Conservation (phyloP, 1,284 basidiomycete genomes). For the Heliocybe sulcata region DNA sequence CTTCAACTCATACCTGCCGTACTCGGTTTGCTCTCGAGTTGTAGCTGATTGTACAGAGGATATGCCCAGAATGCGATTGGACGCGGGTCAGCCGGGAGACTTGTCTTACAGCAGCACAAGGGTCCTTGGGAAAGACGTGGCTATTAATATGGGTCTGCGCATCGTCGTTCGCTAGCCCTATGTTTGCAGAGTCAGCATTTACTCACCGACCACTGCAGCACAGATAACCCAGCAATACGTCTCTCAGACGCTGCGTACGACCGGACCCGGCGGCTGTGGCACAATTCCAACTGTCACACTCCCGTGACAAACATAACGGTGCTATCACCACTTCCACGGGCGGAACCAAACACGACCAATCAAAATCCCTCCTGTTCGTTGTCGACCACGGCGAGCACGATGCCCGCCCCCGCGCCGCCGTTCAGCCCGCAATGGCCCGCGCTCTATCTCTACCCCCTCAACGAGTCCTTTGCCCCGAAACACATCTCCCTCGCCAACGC, state of each 20-base stretch:
- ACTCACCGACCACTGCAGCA: too few species aligned
- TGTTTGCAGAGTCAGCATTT: neutral
- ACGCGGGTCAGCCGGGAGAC: neutral
- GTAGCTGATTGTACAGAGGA: neutral
- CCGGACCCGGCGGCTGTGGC: too few species aligned
- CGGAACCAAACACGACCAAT: neutral
- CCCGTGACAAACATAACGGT: neutral
- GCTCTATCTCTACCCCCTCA: slow-evolving; percentile 91
- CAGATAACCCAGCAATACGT: too few species aligned
- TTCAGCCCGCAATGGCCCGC: slow-evolving; percentile 33
- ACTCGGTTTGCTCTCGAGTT: too few species aligned
- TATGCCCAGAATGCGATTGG: neutral
- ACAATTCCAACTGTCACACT: neutral
- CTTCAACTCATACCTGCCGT: too few species aligned
- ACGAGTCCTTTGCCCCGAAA: slow-evolving; percentile 95
- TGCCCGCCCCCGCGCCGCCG: neutral
- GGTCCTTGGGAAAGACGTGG: neutral
- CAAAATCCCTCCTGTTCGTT: neutral
- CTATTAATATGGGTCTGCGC: neutral
- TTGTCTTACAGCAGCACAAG: neutral
- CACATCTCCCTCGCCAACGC: slow-evolving; percentile 80
- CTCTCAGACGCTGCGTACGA: too few species aligned
- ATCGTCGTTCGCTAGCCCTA: neutral
- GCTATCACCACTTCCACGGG: neutral
- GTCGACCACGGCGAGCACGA: neutral